phyloP scores from a whole-genome alignment of 306 rosid species.

The Sophora flavescens region DNA sequence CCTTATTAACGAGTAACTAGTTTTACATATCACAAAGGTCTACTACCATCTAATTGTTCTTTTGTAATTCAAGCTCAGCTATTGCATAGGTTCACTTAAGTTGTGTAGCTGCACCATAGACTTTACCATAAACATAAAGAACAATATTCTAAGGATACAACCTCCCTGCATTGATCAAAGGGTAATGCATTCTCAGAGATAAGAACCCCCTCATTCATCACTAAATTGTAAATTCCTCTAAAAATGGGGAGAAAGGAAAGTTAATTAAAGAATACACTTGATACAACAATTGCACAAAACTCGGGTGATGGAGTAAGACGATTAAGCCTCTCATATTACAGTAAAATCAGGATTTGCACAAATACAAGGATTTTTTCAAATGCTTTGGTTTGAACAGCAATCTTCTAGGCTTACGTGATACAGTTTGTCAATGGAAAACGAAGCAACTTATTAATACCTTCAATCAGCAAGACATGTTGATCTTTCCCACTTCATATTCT shows the following conservation, averaged over 20 bases:
- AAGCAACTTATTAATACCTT: conserved; percentile 33
- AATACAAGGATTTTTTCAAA: conserved; percentile 29
- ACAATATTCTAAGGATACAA: background rate
- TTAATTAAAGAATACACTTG: conserved; percentile 11
- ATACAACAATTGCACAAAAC: conserved; percentile 43
- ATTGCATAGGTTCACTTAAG: background rate
- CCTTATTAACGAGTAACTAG: background rate
- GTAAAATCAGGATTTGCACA: conserved; percentile 42
- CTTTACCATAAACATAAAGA: background rate
- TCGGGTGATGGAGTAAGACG: conserved; percentile 6
- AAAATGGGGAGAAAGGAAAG: background rate
- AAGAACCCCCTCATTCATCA: conserved; percentile 1
- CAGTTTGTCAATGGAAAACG: conserved; percentile 30
- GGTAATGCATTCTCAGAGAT: background rate
- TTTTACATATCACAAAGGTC: background rate
- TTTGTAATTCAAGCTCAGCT: background rate
- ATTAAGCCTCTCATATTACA: conserved; percentile 32
- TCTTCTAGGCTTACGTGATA: conserved; percentile 12
- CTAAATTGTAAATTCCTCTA: background rate
- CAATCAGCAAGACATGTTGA: conserved; percentile 38
- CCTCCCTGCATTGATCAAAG: background rate
- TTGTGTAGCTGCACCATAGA: background rate
- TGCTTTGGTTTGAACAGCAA: conserved; percentile 19
- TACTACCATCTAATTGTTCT: background rate
- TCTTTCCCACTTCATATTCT: conserved; percentile 40